Conservation (phyloP, 306 rosid genomes). For the Dryas drummondii region DNA sequence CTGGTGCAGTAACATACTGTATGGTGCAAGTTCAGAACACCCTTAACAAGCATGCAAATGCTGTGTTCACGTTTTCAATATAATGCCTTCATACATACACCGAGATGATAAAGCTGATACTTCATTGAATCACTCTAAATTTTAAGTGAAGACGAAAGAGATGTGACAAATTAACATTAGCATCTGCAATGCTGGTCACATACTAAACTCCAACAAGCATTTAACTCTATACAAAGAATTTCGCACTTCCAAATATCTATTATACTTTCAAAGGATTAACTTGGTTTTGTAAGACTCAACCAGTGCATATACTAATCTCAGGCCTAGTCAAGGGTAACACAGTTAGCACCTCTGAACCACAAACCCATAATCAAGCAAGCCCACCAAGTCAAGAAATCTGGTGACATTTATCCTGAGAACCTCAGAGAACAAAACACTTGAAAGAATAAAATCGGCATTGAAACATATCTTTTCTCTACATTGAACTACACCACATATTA, state of each 20-base stretch:
- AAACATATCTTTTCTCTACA: background rate
- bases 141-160: background rate
- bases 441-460: background rate
- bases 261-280: background rate
- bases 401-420: background rate
- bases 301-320: background rate
- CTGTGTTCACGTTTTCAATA: background rate
- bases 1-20: background rate
- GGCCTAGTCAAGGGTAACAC: background rate
- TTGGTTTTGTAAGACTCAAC: background rate
- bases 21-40: background rate
- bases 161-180: background rate
- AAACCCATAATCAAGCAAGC: background rate
- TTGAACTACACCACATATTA: background rate
- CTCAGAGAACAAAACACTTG: background rate
- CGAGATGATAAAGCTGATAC: background rate
- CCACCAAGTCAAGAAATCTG: background rate
- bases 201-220: background rate
- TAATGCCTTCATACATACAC: background rate
- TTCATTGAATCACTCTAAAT: background rate
- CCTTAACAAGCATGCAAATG: background rate
- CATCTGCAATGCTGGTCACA: background rate
- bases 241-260: background rate
- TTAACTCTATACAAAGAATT: background rate
- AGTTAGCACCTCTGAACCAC: background rate